These are phyloP conservation scores for Trichaptum fuscoviolaceum DNA, from an alignment of 768 basidiomycete genomes.

Conservation along the genomic window DNA sequence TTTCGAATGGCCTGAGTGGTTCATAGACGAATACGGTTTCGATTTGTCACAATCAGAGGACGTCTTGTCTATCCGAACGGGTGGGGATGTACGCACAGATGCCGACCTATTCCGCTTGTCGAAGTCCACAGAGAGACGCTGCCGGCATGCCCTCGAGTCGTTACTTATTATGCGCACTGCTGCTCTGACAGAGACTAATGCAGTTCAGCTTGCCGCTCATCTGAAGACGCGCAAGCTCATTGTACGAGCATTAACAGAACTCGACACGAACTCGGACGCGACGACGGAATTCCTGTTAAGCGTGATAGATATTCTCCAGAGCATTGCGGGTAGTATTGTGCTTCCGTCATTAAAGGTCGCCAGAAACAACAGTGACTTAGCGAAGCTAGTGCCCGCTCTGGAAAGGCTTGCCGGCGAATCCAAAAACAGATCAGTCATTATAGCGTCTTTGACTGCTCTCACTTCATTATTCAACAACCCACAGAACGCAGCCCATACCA, in stretches of 20 bases:
- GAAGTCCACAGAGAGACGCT: conserved; percentile 45
- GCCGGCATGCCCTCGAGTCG: conserved; percentile 79
- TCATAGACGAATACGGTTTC: conserved; percentile 56
- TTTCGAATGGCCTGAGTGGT: conserved; percentile 88
- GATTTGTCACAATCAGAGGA: conserved; percentile 29
- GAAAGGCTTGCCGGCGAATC: conserved; percentile 50
- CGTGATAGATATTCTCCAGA: conserved; percentile 64
- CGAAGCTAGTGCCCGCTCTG: conserved; percentile 46
- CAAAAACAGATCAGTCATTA: conserved; percentile 70
- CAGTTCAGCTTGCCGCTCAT: conserved; percentile 51
- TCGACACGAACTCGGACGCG: conserved; percentile 56
- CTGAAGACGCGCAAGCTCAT: conserved; percentile 62
- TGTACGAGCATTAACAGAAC: conserved; percentile 56
- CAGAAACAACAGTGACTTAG: conserved; percentile 4
- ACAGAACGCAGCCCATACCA: conserved; percentile 49
- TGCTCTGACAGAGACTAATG: conserved; percentile 64
- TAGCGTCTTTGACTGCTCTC: conserved; percentile 56
- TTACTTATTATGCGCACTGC: conserved; percentile 76
- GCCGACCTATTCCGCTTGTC: conserved; percentile 50
- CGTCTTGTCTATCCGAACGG: conserved; percentile 12
- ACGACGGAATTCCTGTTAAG: conserved; percentile 71
- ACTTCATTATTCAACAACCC: conserved; percentile 59
- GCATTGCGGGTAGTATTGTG: conserved; percentile 44
- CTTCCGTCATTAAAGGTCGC: conserved; percentile 29
- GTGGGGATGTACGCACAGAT: conserved; percentile 8